These are phyloP conservation scores for Barnettozyma pratensis DNA, from an alignment of 805 yeast genomes.

Conservation along the genomic window DNA sequence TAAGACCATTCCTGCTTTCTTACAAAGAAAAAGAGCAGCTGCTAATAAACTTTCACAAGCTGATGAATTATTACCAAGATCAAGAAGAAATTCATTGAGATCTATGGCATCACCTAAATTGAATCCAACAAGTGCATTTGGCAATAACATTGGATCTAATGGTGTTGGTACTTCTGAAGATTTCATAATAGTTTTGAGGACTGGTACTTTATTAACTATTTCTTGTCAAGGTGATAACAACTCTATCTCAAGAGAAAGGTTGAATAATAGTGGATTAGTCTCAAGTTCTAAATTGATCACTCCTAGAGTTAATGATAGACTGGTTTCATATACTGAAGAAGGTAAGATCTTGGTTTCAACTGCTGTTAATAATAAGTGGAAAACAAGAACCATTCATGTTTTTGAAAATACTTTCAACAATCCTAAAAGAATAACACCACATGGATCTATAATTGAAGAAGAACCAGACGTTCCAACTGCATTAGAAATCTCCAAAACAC, in stretches of 20 bases:
- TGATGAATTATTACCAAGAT: slow-evolving; percentile 17
- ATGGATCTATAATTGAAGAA: neutral
- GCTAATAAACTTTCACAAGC: neutral
- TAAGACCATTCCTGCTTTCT: slow-evolving; percentile 42
- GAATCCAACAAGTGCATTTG: slow-evolving; percentile 18
- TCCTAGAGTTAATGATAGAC: slow-evolving; percentile 70
- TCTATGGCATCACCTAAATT: slow-evolving; percentile 24
- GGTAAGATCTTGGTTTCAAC: slow-evolving; percentile 58
- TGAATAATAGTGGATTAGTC: slow-evolving; percentile 33
- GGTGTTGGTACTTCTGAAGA: slow-evolving; percentile 26
- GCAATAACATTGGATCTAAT: slow-evolving; percentile 18
- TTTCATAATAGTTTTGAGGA: slow-evolving; percentile 45
- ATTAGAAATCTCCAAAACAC: slow-evolving; percentile 4
- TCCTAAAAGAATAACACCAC: slow-evolving; percentile 7
- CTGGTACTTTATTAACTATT: slow-evolving; percentile 45
- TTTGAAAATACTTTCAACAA: slow-evolving; percentile 34
- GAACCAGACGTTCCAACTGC: neutral
- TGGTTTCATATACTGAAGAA: slow-evolving; percentile 47
- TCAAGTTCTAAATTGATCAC: slow-evolving; percentile 55
- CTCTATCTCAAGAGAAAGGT: slow-evolving; percentile 26
- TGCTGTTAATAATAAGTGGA: slow-evolving; percentile 59
- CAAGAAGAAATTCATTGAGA: slow-evolving; percentile 31
- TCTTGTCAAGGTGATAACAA: slow-evolving; percentile 44
- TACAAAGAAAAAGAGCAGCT: slow-evolving; percentile 27
- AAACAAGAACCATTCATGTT: slow-evolving; percentile 43